Evolutionary conservation across 768 basidiomycete genomes (phyloP), one percentile per base, ranked within the genome.

Genomic region (Ramaria sp.): DNA sequence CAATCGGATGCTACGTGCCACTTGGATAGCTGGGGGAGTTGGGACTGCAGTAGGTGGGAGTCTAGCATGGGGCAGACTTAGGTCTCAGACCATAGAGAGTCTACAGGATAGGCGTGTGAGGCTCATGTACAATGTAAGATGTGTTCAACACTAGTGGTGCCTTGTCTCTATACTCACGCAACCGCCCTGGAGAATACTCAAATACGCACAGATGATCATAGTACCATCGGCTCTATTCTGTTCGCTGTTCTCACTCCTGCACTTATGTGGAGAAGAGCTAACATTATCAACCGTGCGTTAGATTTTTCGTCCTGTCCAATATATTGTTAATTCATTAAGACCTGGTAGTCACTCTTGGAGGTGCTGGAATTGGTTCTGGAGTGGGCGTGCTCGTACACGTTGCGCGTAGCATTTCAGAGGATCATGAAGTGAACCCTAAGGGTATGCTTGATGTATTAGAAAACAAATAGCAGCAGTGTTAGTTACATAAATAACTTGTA

Each of bases 171-270:
- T 15, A 10, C 61, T 59, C 7, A 65, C 30, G n/a, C 10, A 54
- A 41, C 1, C 34, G 11, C 20, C 42, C 24, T n/a, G 10, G 52
- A 89, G 86, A 78, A 75, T 13, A 70, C 73, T 42, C 74, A 78
- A 20, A 68, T 87, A 53, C 73, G 87, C 60, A 74, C 77, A 48
- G 81, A 88, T 54, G 89, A 91, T 66, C 83, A 88, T 64, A 77
- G 86, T 20, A 88, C 80, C 1, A 86, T 91, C 47, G 89, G 89
- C 24, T 75, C 76, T 19, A 63, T 90, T 48, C 68, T 91, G 20
- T 78, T 75, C 57, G 79, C 78, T 15, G 77, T 85, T 13, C 65
- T 90, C 2, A 78, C 76, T 4, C 84, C 89, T 3, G 84, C 86
- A 2, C 53, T 89, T 30, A 73, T 90, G 51, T 91, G 86, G 86